Base-by-base conservation (phyloP, 192 early-diverging fungal genomes). In the Haplosporangium gracile region DNA sequence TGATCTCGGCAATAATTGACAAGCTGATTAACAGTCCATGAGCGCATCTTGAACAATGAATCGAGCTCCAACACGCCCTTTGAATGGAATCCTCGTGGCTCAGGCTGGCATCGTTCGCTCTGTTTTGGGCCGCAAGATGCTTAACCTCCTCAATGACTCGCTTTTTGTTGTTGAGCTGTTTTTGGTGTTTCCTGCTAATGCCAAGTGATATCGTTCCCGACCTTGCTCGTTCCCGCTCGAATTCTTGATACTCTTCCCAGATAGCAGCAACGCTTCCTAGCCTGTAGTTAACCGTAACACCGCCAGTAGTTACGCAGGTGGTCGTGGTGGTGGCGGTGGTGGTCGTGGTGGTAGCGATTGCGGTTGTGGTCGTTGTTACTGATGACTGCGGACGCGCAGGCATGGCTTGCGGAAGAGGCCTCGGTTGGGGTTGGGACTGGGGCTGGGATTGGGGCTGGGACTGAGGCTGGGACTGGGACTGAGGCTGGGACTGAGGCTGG, bases 1-100 rank as follows among this genome's bases (percentile, higher is more conserved):
- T 16, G 34, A 18, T 22, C 34, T 18, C 68, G 15, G 34, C 68
- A 39, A 36, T 36, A 69, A 16, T 32, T 39, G 34, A 69, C 26
- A 36, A 69, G 15, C 34, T 69, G 68, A 34, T 69, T 69, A 22
- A 69, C 68, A 38, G 68, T 38, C 36, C 68, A 69, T 39, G 53
- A 38, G 18, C n/a, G 20, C 38, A 22, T 36, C 38, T 69, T 13
- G 34, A 38, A 38, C 32, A 69, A 7, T 22, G 20, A 20, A 38
- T 69, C 38, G 18, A 69, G 29, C 68, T 39, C 38, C 2, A 26
- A 69, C 26, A 69, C 3, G 68, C 68, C 68, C 18, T 36, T 20
- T 34, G 68, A 39, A 34, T 20, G 68, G 68, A 36, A 20, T 69
- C 68, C 32, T 69, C 32, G 0, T 69, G 16, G 7, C 34, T 22